Percentiles rank a stretch among this genome's conserved stretches.
These are phyloP conservation scores for Daldinia decipiens DNA, from an alignment of 495 filamentous ascomycete species.

Conservation along the genomic window DNA sequence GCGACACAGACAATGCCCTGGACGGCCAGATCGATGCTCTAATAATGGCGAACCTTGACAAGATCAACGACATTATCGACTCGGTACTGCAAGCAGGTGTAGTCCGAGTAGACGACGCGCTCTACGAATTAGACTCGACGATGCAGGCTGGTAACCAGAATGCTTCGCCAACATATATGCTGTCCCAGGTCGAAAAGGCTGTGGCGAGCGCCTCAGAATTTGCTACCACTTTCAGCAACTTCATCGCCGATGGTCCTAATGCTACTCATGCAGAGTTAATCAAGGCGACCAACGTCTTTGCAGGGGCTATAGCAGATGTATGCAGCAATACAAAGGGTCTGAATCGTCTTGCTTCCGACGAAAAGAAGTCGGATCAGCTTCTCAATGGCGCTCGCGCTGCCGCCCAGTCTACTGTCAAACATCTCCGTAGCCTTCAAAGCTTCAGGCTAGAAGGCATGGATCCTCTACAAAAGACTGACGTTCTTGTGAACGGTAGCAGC, in stretches of 20 bases:
- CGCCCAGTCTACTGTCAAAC: constrained; percentile 88
- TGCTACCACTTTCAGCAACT: constrained; percentile 96
- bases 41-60: constrained; percentile 82
- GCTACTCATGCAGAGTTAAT: constrained; percentile 91
- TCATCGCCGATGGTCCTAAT: constrained; percentile 95
- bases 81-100: constrained; percentile 94
- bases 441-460: constrained; percentile 92
- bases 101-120: constrained; percentile 91
- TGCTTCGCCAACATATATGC: constrained; percentile 92
- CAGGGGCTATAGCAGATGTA: constrained; percentile 91
- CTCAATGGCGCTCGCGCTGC: constrained; percentile 83
- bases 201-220: constrained; percentile 95
- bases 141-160: constrained; percentile 99
- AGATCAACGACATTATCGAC: constrained; percentile 98
- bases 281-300: constrained; percentile 88
- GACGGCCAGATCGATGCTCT: constrained; percentile 92
- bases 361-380: constrained; percentile 89
- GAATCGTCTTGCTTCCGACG: constrained; percentile 91
- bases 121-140: constrained; percentile 95
- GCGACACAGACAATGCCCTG: constrained; percentile 80
- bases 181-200: constrained; percentile 97
- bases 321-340: constrained; percentile 96
- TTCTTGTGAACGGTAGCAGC: constrained; percentile 95
- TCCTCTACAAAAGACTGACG: constrained; percentile 86
- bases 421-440: constrained; percentile 93